phyloP scores from a whole-genome alignment of 805 yeast species.

The Spathaspora hagerdaliae region DNA sequence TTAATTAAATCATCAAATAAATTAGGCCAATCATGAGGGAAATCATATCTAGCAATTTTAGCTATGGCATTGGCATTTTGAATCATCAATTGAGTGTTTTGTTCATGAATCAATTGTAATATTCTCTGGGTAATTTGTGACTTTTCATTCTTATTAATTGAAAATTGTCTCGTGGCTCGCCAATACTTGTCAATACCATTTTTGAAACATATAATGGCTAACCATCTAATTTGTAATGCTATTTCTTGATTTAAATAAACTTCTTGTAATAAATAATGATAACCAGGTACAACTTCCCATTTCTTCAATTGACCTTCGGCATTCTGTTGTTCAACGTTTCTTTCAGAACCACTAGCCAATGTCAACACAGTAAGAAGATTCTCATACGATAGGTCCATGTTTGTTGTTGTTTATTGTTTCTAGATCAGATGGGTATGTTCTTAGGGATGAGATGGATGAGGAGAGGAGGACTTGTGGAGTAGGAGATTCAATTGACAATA shows the following conservation, averaged over 20 bases:
- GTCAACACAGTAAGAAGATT: constrained; percentile 25
- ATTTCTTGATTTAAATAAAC: constrained; percentile 54
- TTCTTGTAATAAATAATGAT: constrained; percentile 51
- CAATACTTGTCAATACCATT: constrained; percentile 84
- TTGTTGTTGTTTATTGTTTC: too few relatives aligned
- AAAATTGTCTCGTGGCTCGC: constrained; percentile 62
- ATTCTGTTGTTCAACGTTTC: constrained; percentile 48
- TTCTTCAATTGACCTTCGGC: constrained; percentile 68
- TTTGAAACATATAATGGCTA: constrained; percentile 82
- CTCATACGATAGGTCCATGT: constrained; percentile 22
- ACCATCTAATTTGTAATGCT: constrained; percentile 73
- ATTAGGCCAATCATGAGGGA: constrained; percentile 82
- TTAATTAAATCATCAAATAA: constrained; percentile 62
- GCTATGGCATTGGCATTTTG: constrained; percentile 87
- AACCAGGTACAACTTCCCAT: constrained; percentile 68
- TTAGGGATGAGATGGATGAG: neutral
- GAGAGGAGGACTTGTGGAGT: neutral
- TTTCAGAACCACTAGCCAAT: constrained; percentile 35
- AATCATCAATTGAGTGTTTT: constrained; percentile 66
- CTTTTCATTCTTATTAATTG: constrained; percentile 64
- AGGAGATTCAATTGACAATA: too few relatives aligned
- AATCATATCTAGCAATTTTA: constrained; percentile 75
- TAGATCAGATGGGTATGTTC: too few relatives aligned
- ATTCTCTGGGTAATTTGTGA: constrained; percentile 52
- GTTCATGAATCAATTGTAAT: constrained; percentile 60